These are phyloP conservation scores for Phytopythium sindhum DNA, from an alignment of 352 stramenopile genomes.

Conservation along the genomic window DNA sequence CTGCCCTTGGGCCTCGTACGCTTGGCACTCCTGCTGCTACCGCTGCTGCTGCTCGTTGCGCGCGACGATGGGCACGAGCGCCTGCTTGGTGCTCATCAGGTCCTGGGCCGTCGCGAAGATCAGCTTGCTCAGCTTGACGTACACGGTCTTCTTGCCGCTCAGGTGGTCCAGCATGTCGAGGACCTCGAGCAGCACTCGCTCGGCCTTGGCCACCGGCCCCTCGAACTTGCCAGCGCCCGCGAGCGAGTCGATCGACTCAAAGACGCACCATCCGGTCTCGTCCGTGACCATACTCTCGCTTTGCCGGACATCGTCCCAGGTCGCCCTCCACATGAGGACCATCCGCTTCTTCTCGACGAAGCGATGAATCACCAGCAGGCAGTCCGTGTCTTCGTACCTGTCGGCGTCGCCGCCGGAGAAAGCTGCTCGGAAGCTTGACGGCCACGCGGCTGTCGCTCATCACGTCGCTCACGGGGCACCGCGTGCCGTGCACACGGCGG, in stretches of 20 bases:
- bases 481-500: not conserved
- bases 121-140: too few species aligned
- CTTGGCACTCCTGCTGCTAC: too few species aligned
- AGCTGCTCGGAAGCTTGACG: conserved; percentile 3
- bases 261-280: conserved; percentile 7
- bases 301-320: not conserved
- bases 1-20: too few species aligned
- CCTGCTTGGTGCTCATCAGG: too few species aligned
- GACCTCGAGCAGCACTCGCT: too few species aligned
- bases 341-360: conserved; percentile 4
- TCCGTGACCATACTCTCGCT: conserved; percentile 3
- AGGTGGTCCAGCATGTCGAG: too few species aligned
- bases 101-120: too few species aligned
- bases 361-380: not conserved
- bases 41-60: too few species aligned
- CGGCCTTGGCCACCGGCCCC: too few species aligned
- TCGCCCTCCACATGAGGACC: not conserved
- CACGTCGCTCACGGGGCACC: not conserved
- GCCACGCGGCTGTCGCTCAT: not conserved
- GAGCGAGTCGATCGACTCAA: not conserved
- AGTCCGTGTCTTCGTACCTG: not conserved
- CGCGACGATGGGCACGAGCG: too few species aligned
- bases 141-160: too few species aligned
- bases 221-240: not conserved
- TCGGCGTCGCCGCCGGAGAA: not conserved